These are phyloP conservation scores for Piloderma croceum DNA, from an alignment of 768 basidiomycete species.

Conservation along the genomic window DNA sequence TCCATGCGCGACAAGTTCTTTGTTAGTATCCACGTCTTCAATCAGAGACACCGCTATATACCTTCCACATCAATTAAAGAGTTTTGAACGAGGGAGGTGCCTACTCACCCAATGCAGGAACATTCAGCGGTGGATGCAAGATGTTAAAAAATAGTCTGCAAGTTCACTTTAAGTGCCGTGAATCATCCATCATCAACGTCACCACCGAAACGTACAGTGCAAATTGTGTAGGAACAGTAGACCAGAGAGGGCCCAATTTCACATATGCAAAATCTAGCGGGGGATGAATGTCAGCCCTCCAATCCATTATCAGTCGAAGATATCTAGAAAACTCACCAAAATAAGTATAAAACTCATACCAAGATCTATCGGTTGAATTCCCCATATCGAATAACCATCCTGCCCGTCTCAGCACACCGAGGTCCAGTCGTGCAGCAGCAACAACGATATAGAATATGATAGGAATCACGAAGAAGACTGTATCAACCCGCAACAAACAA, in stretches of 20 bases:
- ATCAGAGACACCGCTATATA: slow-evolving; percentile 75
- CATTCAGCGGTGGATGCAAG: slow-evolving; percentile 80
- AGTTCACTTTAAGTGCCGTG: neutral
- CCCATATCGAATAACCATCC: slow-evolving; percentile 90
- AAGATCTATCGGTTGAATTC: slow-evolving; percentile 35
- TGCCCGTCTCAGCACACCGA: slow-evolving; percentile 48
- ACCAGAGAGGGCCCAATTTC: slow-evolving; percentile 62
- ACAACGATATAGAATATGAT: slow-evolving; percentile 80
- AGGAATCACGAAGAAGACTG: slow-evolving; percentile 81
- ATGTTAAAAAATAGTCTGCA: slow-evolving; percentile 79
- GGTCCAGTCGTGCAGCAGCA: slow-evolving; percentile 52
- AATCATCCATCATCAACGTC: slow-evolving; percentile 26
- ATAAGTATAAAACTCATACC: slow-evolving; percentile 85
- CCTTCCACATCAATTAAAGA: neutral
- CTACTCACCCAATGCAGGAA: slow-evolving; percentile 70
- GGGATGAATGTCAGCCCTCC: too few relatives aligned
- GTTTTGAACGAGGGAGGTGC: neutral
- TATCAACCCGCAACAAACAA: neutral
- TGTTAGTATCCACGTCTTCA: slow-evolving; percentile 86
- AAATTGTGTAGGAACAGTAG: slow-evolving; percentile 89
- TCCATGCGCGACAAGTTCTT: slow-evolving; percentile 89
- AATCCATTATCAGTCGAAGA: too few relatives aligned
- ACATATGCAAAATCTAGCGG: slow-evolving; percentile 54
- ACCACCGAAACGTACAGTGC: slow-evolving; percentile 60
- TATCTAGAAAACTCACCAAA: slow-evolving; percentile 48